phyloP scores from a whole-genome alignment of 352 stramenopile genomes.

The Phytophthora tentaculata region DNA sequence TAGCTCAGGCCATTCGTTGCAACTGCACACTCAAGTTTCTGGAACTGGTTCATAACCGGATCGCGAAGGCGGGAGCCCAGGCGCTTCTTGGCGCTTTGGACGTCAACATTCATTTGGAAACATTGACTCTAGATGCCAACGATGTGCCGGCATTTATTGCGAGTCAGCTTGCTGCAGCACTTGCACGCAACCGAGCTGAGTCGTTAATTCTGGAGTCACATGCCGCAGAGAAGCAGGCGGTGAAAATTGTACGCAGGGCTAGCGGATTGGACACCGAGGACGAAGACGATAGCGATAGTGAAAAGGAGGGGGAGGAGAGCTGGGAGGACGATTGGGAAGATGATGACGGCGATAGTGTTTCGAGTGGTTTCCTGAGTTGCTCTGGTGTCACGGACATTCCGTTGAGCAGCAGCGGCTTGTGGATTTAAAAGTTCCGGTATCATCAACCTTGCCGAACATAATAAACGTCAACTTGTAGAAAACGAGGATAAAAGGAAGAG shows the following conservation, averaged over 20 bases:
- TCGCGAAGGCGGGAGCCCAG: conserved; percentile 50
- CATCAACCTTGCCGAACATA: not conserved
- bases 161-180: conserved; percentile 51
- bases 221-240: conserved; percentile 56
- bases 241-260: conserved; percentile 42
- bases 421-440: conserved; percentile 31
- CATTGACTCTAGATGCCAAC: conserved; percentile 65
- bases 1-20: conserved; percentile 67
- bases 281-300: conserved; percentile 26
- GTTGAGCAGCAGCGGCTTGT: conserved; percentile 52
- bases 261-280: conserved; percentile 26
- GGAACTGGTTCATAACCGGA: conserved; percentile 65
- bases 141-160: conserved; percentile 47
- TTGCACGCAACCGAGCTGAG: conserved; percentile 66
- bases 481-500: not conserved
- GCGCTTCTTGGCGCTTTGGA: conserved; percentile 66
- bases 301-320: conserved; percentile 15
- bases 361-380: conserved; percentile 70
- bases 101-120: conserved; percentile 72
- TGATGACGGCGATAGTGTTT: conserved; percentile 41
- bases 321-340: conserved; percentile 29
- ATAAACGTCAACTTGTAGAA: conserved; percentile 14
- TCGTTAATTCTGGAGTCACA: conserved; percentile 41
- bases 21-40: conserved; percentile 71
- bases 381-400: conserved; percentile 43